Percentiles rank a stretch among this genome's conserved stretches.
phyloP scores from a whole-genome alignment of 352 stramenopile species.

The Thraustotheca clavata region DNA sequence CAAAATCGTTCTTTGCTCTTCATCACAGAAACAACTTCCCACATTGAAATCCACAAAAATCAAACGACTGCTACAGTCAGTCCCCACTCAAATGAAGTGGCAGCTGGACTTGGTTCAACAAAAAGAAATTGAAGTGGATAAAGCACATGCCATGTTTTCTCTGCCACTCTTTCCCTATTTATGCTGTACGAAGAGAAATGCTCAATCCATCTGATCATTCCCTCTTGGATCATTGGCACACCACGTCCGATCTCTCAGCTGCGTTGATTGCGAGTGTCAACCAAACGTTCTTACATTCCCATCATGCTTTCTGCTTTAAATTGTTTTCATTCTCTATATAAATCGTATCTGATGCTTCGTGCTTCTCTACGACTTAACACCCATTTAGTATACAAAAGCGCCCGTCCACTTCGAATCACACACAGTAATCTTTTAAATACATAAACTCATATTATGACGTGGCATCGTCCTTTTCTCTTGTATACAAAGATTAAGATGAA shows the following conservation, averaged over 20 bases:
- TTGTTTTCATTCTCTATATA: background rate
- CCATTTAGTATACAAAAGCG: background rate
- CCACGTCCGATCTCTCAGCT: background rate
- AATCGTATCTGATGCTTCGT: background rate
- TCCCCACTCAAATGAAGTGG: background rate
- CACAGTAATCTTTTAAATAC: background rate
- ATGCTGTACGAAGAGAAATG: background rate
- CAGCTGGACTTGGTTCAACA: background rate
- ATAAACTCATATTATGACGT: background rate
- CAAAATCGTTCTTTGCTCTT: background rate
- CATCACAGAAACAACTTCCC: background rate
- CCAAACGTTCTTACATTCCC: no score
- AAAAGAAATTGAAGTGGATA: conserved; percentile 1
- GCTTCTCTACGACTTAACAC: background rate
- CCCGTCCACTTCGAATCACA: background rate
- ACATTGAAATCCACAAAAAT: background rate
- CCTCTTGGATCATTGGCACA: background rate
- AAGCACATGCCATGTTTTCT: background rate
- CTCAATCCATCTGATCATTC: background rate
- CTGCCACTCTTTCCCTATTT: background rate
- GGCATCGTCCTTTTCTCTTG: background rate
- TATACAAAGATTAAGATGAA: background rate
- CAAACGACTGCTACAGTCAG: background rate
- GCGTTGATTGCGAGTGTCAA: background rate
- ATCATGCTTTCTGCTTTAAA: no score